Conservation (phyloP, 1,139 yeast species). For the Eremothecium sinecaudum region DNA sequence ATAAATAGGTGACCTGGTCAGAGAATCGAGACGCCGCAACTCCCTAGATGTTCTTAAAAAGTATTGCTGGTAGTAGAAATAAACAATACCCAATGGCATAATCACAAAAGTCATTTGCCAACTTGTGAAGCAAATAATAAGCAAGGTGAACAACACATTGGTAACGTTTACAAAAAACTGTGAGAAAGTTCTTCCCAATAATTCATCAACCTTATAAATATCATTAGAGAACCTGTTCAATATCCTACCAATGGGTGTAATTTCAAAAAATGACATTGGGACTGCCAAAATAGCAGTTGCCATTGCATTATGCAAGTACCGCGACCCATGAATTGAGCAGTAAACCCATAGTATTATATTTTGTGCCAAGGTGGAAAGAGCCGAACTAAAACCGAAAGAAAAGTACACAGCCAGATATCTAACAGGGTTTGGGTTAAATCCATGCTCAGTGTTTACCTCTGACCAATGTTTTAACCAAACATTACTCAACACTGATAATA, state of each 20-base stretch:
- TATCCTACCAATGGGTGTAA: slow-evolving; percentile 92
- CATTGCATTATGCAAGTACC: slow-evolving; percentile 69
- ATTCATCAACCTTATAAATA: slow-evolving; percentile 84
- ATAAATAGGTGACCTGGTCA: slow-evolving; percentile 85
- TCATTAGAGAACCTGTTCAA: slow-evolving; percentile 91
- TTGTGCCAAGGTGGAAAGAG: slow-evolving; percentile 55
- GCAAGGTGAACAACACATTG: slow-evolving; percentile 69
- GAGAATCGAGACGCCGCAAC: slow-evolving; percentile 86
- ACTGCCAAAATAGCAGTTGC: slow-evolving; percentile 73
- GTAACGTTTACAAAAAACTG: slow-evolving; percentile 68
- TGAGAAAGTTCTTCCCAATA: slow-evolving; percentile 72
- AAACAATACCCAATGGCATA: slow-evolving; percentile 61
- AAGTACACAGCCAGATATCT: slow-evolving; percentile 71
- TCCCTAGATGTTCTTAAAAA: slow-evolving; percentile 89
- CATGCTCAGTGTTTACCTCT: slow-evolving; percentile 64
- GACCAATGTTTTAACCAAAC: slow-evolving; percentile 98
- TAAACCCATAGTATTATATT: slow-evolving; percentile 67
- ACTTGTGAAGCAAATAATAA: slow-evolving; percentile 79
- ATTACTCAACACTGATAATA: slow-evolving; percentile 54
- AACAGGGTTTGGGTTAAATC: slow-evolving; percentile 60
- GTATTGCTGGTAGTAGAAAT: slow-evolving; percentile 78
- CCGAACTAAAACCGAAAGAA: slow-evolving; percentile 59
- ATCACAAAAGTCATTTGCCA: slow-evolving; percentile 75
- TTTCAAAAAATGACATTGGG: slow-evolving; percentile 95
- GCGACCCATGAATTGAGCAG: slow-evolving; percentile 80